Evolutionary conservation across 163 green algal species (phyloP).

Genomic region (Botryococcus braunii): DNA sequence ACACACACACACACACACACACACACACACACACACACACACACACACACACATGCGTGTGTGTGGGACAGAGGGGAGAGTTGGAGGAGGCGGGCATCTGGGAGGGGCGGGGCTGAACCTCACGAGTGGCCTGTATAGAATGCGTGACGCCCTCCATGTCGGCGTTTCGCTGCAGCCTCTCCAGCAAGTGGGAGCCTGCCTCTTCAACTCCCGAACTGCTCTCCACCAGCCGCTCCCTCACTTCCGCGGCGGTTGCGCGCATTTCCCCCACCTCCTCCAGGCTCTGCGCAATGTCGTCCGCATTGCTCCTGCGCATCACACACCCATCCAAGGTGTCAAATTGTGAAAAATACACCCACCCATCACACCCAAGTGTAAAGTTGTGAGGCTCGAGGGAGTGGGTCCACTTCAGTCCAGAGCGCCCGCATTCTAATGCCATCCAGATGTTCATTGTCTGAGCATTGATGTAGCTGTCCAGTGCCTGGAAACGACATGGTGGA

Average conservation of each 20-base stretch:
- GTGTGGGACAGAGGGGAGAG: too few species aligned
- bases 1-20: too few species aligned
- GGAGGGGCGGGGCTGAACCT: too few species aligned
- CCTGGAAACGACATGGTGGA: too few species aligned
- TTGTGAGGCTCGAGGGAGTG: too few species aligned
- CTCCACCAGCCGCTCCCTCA: constrained; percentile 20
- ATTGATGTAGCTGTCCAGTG: background rate
- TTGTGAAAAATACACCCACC: background rate
- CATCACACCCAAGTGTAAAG: too few species aligned
- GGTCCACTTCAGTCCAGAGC: too few species aligned
- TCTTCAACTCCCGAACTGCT: constrained; percentile 12
- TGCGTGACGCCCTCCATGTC: background rate
- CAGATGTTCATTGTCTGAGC: background rate
- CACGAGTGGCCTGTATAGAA: too few species aligned
- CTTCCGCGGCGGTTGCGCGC: constrained; percentile 5
- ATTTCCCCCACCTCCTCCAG: constrained; percentile 27
- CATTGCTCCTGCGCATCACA: constrained; percentile 15
- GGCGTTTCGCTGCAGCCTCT: constrained; percentile 18
- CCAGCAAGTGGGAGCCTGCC: constrained; percentile 12
- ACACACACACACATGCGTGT: too few species aligned
- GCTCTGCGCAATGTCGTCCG: constrained; percentile 18
- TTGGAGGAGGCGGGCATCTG: too few species aligned
- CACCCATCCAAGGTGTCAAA: background rate
- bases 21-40: too few species aligned
- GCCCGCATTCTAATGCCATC: background rate